Evolutionary conservation across 2,329 filamentous ascomycete genomes (phyloP), one percentile per base, ranked within the genome.

Genomic region (Penicillium sp.): DNA sequence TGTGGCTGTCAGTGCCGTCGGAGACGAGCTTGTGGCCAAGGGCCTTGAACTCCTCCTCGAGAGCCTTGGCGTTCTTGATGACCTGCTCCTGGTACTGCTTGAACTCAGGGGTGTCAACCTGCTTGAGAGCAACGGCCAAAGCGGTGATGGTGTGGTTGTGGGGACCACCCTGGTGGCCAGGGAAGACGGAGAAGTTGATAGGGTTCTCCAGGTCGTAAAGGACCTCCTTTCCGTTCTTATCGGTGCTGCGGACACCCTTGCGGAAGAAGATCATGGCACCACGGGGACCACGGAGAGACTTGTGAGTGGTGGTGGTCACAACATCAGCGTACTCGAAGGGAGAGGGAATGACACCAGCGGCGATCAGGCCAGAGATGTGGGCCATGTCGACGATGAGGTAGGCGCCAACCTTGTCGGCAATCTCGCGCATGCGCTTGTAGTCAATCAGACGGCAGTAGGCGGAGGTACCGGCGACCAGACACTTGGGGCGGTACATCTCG

Each of bases 131-230:
- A 47, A 99, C 94, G 20, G 94, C 87, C 29, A 99, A 82, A 43
- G 94, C 94, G 35, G 94, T 95, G 74, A 99, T 99, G 66, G 94
- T 99, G 81, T 99, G 94, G 81, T 99, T 99, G 79, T 99, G 94
- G 52, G 94, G 94, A 24, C 94, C 94, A 72, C 94, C 94, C 76
- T 99, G 94, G 78, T 99, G 94, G 55, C 94, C 94, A 16, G 94
- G 94, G 82, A 99, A 99, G 59, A 99, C 94, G 54, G 93, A 96
- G 67, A 86, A 85, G 79, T 99, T 99, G 79, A 99, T 99, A 54
- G 92, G 90, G 29, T 82, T 84, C 76, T 97, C 94, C 40, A 99
- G 88, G 69, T 97, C 88, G 78, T 97, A 99, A 72, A 90, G 77
- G 66, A 89, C 86, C 70, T 96, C 87, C 74, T 89, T 88, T 71